Conservation (phyloP, 305 asterid genomes). For the Ajuga reptans region DNA sequence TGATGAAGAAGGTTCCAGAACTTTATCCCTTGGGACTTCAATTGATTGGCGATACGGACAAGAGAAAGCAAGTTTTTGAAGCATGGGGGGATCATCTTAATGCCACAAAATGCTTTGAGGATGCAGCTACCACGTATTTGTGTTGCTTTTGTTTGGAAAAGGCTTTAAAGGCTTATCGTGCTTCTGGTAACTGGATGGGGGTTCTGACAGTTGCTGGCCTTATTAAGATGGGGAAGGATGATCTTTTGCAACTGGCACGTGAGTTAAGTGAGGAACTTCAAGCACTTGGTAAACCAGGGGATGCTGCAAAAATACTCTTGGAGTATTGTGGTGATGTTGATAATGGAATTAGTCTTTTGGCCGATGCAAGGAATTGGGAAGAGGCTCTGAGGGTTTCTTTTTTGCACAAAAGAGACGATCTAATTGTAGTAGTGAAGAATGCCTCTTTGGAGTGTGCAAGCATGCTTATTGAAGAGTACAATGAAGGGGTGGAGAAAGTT, state of each 20-base stretch:
- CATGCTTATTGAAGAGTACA: constrained; percentile 51
- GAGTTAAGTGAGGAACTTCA: constrained; percentile 89
- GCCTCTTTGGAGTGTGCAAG: constrained; percentile 80
- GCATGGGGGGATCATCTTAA: constrained; percentile 91
- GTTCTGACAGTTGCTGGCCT: constrained; percentile 83
- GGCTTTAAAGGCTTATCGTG: constrained; percentile 76
- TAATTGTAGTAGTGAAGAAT: constrained; percentile 50
- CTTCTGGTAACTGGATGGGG: constrained; percentile 81
- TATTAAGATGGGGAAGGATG: constrained; percentile 58
- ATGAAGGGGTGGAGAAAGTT: constrained; percentile 84
- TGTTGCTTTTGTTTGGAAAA: constrained; percentile 68
- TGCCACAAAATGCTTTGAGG: constrained; percentile 65
- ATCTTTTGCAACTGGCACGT: constrained; percentile 70
- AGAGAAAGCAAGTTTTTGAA: constrained; percentile 63
- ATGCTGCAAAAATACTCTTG: constrained; percentile 79
- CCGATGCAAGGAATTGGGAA: constrained; percentile 87
- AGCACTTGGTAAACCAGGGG: constrained; percentile 80
- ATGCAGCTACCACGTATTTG: constrained; percentile 72
- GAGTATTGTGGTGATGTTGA: constrained; percentile 76
- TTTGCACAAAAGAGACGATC: constrained; percentile 64
- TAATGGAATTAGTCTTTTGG: constrained; percentile 50
- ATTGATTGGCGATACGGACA: constrained; percentile 47
- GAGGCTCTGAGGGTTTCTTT: constrained; percentile 80
- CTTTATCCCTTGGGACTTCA: constrained; percentile 74
- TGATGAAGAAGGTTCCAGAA: constrained; percentile 67